Percentiles rank a stretch among this genome's conserved stretches.
Conservation (phyloP, 78 protist genomes). For the Monocercomonoides exilis region DNA sequence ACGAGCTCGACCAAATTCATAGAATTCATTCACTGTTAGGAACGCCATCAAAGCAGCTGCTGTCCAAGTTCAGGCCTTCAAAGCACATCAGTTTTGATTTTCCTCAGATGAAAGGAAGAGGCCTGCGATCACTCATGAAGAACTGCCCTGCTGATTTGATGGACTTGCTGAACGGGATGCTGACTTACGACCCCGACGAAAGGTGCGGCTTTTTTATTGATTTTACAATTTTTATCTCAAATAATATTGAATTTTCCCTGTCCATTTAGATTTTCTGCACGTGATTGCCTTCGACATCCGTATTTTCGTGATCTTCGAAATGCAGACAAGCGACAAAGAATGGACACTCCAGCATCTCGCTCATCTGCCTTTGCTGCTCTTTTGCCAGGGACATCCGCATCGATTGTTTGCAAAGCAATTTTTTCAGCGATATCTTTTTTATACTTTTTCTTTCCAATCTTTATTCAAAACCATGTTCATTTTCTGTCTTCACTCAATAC, state of each 20-base stretch:
- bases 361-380: no score
- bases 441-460: no score
- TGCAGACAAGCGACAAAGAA: constrained; percentile 35
- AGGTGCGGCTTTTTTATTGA: constrained; percentile 17
- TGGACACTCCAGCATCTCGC: no score
- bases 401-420: no score
- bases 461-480: no score
- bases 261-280: constrained; percentile 19
- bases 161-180: constrained; percentile 46
- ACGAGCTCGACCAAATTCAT: constrained; percentile 81
- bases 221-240: neutral
- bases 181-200: constrained; percentile 73
- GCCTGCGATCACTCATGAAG: constrained; percentile 38
- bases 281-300: constrained; percentile 62
- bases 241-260: neutral
- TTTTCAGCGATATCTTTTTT: no score
- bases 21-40: constrained; percentile 77
- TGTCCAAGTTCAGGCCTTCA: constrained; percentile 37
- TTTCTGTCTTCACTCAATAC: no score
- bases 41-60: constrained; percentile 57
- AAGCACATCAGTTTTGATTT: constrained; percentile 70
- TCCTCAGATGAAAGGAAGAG: constrained; percentile 54
- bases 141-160: constrained; percentile 42
- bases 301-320: constrained; percentile 56
- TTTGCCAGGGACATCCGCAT: no score